Evolutionary conservation across 176 grass and related monocot species (phyloP), one percentile per base, ranked within the genome.

Genomic region (Carex pumila): DNA sequence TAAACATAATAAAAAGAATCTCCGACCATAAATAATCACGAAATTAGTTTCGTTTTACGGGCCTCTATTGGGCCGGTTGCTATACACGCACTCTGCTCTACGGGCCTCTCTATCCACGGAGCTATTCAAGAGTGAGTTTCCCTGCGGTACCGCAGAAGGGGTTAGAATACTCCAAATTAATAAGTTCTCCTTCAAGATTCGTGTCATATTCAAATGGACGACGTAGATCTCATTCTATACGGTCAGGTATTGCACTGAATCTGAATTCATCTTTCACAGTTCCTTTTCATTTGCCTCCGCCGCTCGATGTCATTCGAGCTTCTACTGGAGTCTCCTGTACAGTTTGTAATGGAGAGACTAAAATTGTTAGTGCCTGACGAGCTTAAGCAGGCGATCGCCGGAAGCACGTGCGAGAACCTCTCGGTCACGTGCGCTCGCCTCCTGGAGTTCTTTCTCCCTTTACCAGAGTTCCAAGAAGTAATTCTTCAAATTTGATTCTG

Each of bases 391-490:
- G 86, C 82, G 78, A 88, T 94, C 81, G 91, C 74, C 86, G 92
- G 87, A 72, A 86, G 92, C 41, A 81, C 86, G 79, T 65, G 91
- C 37, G 79, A 83, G 5, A 86, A 88, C 34, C 88, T 98, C 62
- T 62, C 67, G 0, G 45, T 43, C 79, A 93, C 91, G 0, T 90
- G 84, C 61, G 88, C 90, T 73, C 62, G 79, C 17, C 63, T 98
- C 53, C 80, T 94, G 12, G 18, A 65, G 10, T 98, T 98, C 70
- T 79, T 98, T 6, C 79, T 84, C 3, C 69, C 57, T 41, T 79
- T 91, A 67, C 91, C 91, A 52, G 87, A 93, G 19, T 98, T 98
- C 82, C 91, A 94, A 39, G 79, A 93, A 65, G 95, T 98, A 87
- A 89, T 7, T 50, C 54, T 47, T 64, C 6, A 7, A 21, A 43